These are phyloP conservation scores for Lecanicillium sp. DNA, from an alignment of 2,329 filamentous ascomycete genomes.

Conservation along the genomic window DNA sequence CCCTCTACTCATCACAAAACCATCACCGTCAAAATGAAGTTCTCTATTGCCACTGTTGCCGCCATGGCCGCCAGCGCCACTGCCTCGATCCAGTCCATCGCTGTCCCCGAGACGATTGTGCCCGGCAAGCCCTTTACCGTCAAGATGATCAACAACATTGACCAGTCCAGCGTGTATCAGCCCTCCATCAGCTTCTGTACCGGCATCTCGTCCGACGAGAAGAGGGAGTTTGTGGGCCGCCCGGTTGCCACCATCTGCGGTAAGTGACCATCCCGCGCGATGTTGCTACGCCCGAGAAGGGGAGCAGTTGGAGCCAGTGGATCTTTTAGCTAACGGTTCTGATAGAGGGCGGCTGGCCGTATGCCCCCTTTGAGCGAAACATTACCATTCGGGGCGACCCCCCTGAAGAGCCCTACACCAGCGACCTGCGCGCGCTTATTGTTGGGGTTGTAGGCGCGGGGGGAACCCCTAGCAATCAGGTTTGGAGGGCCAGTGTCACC, in stretches of 20 bases:
- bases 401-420: not conserved
- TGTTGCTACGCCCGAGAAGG: too few relatives aligned
- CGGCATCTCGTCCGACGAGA: not conserved
- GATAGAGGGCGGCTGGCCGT: constrained; percentile 1
- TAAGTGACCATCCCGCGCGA: too few relatives aligned
- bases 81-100: constrained; percentile 1
- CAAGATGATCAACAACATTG: constrained; percentile 9
- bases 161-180: constrained; percentile 6
- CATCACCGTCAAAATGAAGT: constrained; percentile 2
- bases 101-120: not conserved
- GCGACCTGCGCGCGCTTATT: not conserved
- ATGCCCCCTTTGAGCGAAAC: not conserved
- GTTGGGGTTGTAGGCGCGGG: not conserved
- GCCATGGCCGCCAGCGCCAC: not conserved
- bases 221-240: not conserved
- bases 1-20: too few relatives aligned
- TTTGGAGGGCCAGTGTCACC: not conserved
- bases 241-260: constrained; percentile 5
- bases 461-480: not conserved
- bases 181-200: not conserved
- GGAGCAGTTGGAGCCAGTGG: too few relatives aligned
- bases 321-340: not conserved
- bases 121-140: not conserved
- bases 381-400: too few relatives aligned
- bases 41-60: not conserved